Percentiles rank a stretch among this genome's conserved stretches.
phyloP scores from a whole-genome alignment of 441 rosid genomes.

The Corymbia citriodora region DNA sequence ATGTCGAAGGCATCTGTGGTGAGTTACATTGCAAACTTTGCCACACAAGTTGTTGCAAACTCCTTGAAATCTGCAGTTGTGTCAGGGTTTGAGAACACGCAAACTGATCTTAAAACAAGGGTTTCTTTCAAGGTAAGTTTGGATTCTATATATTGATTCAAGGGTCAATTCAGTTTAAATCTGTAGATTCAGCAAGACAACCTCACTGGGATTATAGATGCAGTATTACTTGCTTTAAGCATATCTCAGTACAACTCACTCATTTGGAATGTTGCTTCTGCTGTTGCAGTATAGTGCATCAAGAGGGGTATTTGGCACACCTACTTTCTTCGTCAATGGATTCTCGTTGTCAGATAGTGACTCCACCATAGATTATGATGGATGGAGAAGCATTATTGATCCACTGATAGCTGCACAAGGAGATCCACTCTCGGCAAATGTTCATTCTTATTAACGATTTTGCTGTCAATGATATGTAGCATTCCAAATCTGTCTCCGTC shows the following conservation, averaged over 20 bases:
- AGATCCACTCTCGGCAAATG: slow-evolving; percentile 1
- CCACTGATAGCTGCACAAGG: slow-evolving; percentile 35
- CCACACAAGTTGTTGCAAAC: slow-evolving; percentile 35
- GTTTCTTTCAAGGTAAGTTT: slow-evolving; percentile 70
- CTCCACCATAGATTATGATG: slow-evolving; percentile 40
- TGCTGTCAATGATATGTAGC: slow-evolving; percentile 5
- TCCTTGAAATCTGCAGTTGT: slow-evolving; percentile 33
- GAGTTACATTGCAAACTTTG: slow-evolving; percentile 45
- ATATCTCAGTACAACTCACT: background rate
- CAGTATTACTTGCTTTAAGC: background rate
- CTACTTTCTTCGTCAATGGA: slow-evolving; percentile 69
- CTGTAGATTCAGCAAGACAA: background rate
- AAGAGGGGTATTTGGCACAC: slow-evolving; percentile 69
- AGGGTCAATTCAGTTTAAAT: background rate
- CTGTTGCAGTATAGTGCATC: slow-evolving; percentile 60
- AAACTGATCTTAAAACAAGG: slow-evolving; percentile 59
- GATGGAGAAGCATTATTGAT: slow-evolving; percentile 60
- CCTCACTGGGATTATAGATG: background rate
- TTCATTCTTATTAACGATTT: slow-evolving; percentile 11
- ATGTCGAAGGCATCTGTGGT: slow-evolving; percentile 43
- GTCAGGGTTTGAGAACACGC: slow-evolving; percentile 46
- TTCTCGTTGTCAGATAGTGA: slow-evolving; percentile 57
- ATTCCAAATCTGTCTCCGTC: background rate
- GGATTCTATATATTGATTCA: background rate
- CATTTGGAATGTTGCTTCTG: background rate